These are phyloP conservation scores for Yamadazyma songkhlaensis DNA, from an alignment of 1,139 yeast species.

Conservation along the genomic window DNA sequence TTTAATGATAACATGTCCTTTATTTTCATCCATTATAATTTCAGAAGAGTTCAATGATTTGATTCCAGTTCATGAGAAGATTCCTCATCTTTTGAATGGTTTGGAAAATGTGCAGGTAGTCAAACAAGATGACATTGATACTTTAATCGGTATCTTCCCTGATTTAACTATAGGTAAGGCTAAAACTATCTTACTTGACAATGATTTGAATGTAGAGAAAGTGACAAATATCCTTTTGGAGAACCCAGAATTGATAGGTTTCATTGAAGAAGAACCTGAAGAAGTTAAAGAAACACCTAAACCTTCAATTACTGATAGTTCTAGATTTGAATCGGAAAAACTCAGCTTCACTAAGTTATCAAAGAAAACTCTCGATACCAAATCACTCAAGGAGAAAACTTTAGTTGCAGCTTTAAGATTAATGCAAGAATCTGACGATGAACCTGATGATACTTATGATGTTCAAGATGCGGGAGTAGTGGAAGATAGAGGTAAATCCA, in stretches of 20 bases:
- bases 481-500: constrained; percentile 13
- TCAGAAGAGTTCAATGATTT: constrained; percentile 42
- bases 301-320: not conserved
- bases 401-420: constrained; percentile 62
- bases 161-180: constrained; percentile 45
- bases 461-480: constrained; percentile 53
- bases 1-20: constrained; percentile 46
- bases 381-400: constrained; percentile 49
- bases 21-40: constrained; percentile 51
- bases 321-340: constrained; percentile 5
- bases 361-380: constrained; percentile 5
- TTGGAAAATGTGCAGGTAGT: constrained; percentile 5
- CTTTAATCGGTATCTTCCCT: constrained; percentile 60
- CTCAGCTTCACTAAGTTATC: constrained; percentile 6
- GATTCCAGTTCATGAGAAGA: constrained; percentile 47
- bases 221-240: constrained; percentile 64
- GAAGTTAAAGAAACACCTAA: not conserved
- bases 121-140: constrained; percentile 27
- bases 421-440: constrained; percentile 69
- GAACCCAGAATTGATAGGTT: constrained; percentile 42
- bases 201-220: constrained; percentile 55
- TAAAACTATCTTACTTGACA: constrained; percentile 41
- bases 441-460: constrained; percentile 81
- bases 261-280: constrained; percentile 16
- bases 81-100: constrained; percentile 37